These are phyloP conservation scores for Xerocomus brunneocitrinus DNA, from an alignment of 768 basidiomycete genomes.

Conservation along the genomic window DNA sequence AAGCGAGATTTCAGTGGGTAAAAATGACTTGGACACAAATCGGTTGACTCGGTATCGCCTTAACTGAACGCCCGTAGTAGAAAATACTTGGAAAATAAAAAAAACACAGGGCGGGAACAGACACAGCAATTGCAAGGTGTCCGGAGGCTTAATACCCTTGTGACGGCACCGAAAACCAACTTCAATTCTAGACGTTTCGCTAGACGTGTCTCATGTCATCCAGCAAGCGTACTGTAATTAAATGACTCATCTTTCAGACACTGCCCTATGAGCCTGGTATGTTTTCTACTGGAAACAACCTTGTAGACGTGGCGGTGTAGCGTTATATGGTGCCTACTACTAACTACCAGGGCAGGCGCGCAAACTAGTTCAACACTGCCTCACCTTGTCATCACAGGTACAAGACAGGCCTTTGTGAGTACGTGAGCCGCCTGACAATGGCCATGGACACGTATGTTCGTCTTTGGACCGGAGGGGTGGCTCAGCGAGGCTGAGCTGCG, in stretches of 20 bases:
- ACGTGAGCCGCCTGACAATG: neutral
- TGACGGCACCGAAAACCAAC: slow-evolving; percentile 6
- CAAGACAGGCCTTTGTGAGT: neutral
- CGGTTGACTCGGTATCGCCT: slow-evolving; percentile 19
- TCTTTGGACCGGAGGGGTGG: neutral
- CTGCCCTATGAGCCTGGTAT: neutral
- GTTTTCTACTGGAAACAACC: too few species aligned
- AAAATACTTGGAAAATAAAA: neutral
- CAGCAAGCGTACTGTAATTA: too few species aligned
- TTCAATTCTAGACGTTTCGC: neutral
- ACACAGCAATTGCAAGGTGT: slow-evolving; percentile 15
- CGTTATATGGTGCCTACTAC: too few species aligned
- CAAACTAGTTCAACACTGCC: neutral
- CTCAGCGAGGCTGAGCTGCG: neutral
- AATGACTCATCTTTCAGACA: neutral
- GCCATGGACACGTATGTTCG: neutral
- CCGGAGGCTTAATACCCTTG: slow-evolving; percentile 3
- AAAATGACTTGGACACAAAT: slow-evolving; percentile 11
- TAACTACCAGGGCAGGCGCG: neutral
- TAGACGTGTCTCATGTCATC: too few species aligned
- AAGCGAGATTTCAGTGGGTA: neutral
- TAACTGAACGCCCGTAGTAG: slow-evolving; percentile 2
- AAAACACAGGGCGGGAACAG: neutral
- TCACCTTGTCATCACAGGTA: neutral
- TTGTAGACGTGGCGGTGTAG: too few species aligned